Evolutionary conservation across 164 flowering plant genomes (phyloP), one percentile per base, ranked within the genome.

Genomic region (Liquidambar formosana): DNA sequence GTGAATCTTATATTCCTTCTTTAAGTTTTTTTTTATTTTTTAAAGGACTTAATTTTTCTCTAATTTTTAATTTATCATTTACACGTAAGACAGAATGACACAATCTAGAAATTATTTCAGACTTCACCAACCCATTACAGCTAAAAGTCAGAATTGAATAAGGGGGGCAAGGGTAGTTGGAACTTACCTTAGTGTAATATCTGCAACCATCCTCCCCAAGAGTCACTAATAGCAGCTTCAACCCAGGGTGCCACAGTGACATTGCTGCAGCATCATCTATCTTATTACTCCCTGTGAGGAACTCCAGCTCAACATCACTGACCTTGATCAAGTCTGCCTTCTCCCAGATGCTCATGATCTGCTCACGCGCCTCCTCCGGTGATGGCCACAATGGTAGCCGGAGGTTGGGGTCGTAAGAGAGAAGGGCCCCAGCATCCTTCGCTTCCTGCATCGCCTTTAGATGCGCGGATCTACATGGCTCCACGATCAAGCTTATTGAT

Each of bases 381-480:
- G 98, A 95, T 1, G 96, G 93, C 99, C 99, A 95, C 63, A 95
- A 58, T 1, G 99, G 94, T 58, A 94, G 68, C 49, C 99, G 65
- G 10, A 94, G 88, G 68, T 94, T 94, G 0, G 99, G 99, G 72
- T 95, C 99, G 61, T 89, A 95, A 1, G 99, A 95, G 15, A 95
- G 91, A 10, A 93, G 63, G 0, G 89, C 91, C 0, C 97, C 99
- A 0, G 91, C 93, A 0, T 85, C 82, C 70, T 76, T 91, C 0
- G 97, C 99, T 65, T 74, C 97, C 65, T 88, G 79, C 94, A 93
- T 89, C 21, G 99, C 99, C 71, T 74, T 77, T 43, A 93, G 9
- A 70, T 95, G 99, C 0, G 99, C 95, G 6, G 97, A 93, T 77
- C 97, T 74, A 72, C 97, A 92, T 57, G 99, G 99, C 88, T 94